Base-by-base conservation (phyloP, 305 asterid species). In the Fraxinus platypoda region DNA sequence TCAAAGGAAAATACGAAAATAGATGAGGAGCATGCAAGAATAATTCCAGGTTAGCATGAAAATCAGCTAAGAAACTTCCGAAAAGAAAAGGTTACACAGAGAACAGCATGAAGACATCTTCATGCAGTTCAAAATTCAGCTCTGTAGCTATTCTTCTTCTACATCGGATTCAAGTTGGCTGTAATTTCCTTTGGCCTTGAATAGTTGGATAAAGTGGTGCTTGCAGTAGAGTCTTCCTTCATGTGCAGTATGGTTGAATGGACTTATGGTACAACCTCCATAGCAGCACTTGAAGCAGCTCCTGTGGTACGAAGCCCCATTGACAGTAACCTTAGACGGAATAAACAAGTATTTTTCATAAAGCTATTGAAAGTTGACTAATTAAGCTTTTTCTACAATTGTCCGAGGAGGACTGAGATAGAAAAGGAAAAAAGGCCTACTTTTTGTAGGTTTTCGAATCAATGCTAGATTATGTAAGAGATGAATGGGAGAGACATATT, bases 221-320 rank as follows among this genome's bases (percentile, higher is more conserved):
- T 90, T 90, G 91, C 93, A 90, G 82, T 85, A 90, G n/a, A n/a
- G 91, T 2, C 74, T 86, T 0, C 97, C 94, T 31, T 92, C 98
- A 19, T 89, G 93, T 0, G 95, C 94, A 3, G 90, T 94, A 66
- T 86, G 90, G 88, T 92, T 94, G 0, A 97, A 92, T 30, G 96
- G 97, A 79, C 93, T 92, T 25, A 91, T 92, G 70, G 93, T 89
- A n/a, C 98, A 94, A 0, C 98, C 98, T 80, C 97, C 98, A 37
- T 86, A 85, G 81, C 85, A 87, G 85, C 98, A 94, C 81, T 88
- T 92, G 92, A 94, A 92, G 89, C 98, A 94, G 74, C 88, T 82
- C 90, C 79, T 90, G 88, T 94, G 97, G 89, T 94, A 94, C 21
- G 94, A 78, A 15, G 87, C 76, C 66, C 91, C 92, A 35, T 94